A percentile compares a stretch with the other conserved stretches of the same genome.
These are phyloP conservation scores for Sporisorium graminicola DNA, from an alignment of 1,284 basidiomycete species.

Conservation along the genomic window DNA sequence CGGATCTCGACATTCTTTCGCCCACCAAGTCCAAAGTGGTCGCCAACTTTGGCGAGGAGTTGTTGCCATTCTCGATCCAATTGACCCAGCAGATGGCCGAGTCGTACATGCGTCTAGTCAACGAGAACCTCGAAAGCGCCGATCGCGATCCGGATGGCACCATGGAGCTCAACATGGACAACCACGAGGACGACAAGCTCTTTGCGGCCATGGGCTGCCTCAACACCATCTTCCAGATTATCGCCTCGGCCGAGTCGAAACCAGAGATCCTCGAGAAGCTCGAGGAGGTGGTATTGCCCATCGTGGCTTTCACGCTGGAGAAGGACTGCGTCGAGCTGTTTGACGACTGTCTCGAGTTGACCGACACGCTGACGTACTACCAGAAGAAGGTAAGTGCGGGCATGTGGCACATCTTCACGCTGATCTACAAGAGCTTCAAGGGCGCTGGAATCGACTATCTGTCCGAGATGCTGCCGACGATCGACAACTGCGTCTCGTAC, in stretches of 20 bases:
- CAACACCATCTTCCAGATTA: constrained; percentile 72
- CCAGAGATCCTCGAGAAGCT: constrained; percentile 83
- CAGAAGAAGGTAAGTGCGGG: constrained; percentile 80
- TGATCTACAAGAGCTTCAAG: constrained; percentile 87
- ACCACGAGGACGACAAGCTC: constrained; percentile 73
- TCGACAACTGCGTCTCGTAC: constrained; percentile 91
- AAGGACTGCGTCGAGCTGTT: constrained; percentile 75
- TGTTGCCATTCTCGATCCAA: constrained; percentile 87
- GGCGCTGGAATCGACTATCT: constrained; percentile 83
- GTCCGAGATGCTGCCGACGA: constrained; percentile 85
- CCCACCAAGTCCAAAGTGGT: constrained; percentile 85
- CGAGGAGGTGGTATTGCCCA: constrained; percentile 83
- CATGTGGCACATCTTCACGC: constrained; percentile 89
- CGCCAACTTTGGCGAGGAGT: constrained; percentile 83
- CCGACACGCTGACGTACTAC: constrained; percentile 87
- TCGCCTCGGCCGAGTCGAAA: constrained; percentile 78
- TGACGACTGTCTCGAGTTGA: constrained; percentile 87
- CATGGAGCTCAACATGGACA: constrained; percentile 76
- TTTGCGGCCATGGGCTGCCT: constrained; percentile 82
- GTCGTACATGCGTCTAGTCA: constrained; percentile 76
- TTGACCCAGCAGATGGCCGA: constrained; percentile 76
- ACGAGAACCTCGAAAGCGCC: constrained; percentile 71
- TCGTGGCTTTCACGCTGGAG: constrained; percentile 79
- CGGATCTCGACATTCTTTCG: constrained; percentile 87
- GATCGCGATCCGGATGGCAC: constrained; percentile 72